These are phyloP conservation scores for Colletotrichum graminicola DNA, from an alignment of 2,329 filamentous ascomycete species.

Conservation along the genomic window DNA sequence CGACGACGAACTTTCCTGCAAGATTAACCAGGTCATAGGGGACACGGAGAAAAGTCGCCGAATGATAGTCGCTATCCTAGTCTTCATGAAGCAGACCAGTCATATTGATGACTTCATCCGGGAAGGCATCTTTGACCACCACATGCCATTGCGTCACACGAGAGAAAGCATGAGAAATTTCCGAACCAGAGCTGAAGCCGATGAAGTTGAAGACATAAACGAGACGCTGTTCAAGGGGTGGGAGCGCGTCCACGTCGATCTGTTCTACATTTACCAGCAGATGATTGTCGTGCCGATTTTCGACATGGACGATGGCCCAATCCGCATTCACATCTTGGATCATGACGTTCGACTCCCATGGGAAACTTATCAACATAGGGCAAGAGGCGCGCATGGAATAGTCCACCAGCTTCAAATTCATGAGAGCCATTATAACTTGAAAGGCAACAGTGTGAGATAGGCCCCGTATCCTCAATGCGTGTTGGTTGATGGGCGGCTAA, in stretches of 20 bases:
- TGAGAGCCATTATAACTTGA: conserved; percentile 7
- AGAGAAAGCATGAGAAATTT: conserved; percentile 22
- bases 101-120: conserved; percentile 20
- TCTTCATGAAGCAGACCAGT: conserved; percentile 22
- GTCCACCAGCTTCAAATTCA: conserved; percentile 16
- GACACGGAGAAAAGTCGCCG: conserved; percentile 11
- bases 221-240: conserved; percentile 4
- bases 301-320: not conserved
- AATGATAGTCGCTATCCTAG: conserved; percentile 14
- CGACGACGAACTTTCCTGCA: not conserved
- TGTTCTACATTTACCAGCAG: conserved; percentile 25
- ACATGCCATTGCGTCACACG: conserved; percentile 6
- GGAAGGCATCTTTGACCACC: conserved; percentile 17
- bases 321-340: conserved; percentile 15
- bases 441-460: not conserved
- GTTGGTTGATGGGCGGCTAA: too few relatives aligned
- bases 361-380: not conserved
- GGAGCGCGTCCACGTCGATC: conserved; percentile 30
- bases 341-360: conserved; percentile 14
- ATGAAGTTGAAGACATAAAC: not conserved
- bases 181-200: not conserved
- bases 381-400: conserved; percentile 7
- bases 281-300: conserved; percentile 25
- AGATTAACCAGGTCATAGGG: not conserved
- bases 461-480: too few relatives aligned